These are phyloP conservation scores for Blastobotrys muscicola DNA, from an alignment of 805 yeast species.

Conservation along the genomic window DNA sequence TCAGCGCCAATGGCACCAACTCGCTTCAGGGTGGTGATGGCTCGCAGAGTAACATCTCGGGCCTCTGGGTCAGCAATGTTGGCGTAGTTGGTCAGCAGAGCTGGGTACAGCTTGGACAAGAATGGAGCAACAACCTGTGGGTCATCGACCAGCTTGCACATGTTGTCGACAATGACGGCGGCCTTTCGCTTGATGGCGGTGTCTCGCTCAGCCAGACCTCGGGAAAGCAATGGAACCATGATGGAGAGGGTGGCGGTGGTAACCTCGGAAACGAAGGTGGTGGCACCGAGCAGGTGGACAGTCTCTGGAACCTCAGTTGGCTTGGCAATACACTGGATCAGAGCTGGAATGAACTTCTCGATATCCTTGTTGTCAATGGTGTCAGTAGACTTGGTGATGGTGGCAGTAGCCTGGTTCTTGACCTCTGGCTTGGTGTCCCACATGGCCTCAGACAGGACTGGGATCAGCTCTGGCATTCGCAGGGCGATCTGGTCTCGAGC, in stretches of 20 bases:
- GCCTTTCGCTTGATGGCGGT: constrained; percentile 99
- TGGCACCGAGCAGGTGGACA: constrained; percentile 97
- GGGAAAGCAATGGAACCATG: constrained; percentile 96
- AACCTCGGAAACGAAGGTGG: constrained; percentile 98
- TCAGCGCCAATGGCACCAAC: constrained; percentile 93
- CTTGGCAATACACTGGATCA: constrained; percentile 92
- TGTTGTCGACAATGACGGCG: constrained; percentile 98
- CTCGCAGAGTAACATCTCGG: constrained; percentile 96
- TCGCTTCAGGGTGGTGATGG: constrained; percentile 93
- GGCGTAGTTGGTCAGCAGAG: constrained; percentile 85
- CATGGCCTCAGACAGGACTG: constrained; percentile 98
- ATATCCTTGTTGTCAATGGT: constrained; percentile 99
- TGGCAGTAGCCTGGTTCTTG: constrained; percentile 89
- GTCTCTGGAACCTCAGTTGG: constrained; percentile 98
- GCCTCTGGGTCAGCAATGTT: constrained; percentile 99
- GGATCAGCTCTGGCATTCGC: constrained; percentile 99
- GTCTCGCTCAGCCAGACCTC: constrained; percentile 99
- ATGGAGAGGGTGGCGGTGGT: constrained; percentile 98
- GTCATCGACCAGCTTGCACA: constrained; percentile 99
- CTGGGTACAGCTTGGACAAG: constrained; percentile 91
- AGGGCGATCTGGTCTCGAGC: constrained; percentile 95
- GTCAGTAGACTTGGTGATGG: constrained; percentile 94
- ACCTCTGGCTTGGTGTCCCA: constrained; percentile 99
- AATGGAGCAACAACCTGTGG: constrained; percentile 99
- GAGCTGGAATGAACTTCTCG: constrained; percentile 96